Evolutionary conservation across 2,329 filamentous ascomycete genomes (phyloP).

Genomic region (Leptosphaerulina australis): DNA sequence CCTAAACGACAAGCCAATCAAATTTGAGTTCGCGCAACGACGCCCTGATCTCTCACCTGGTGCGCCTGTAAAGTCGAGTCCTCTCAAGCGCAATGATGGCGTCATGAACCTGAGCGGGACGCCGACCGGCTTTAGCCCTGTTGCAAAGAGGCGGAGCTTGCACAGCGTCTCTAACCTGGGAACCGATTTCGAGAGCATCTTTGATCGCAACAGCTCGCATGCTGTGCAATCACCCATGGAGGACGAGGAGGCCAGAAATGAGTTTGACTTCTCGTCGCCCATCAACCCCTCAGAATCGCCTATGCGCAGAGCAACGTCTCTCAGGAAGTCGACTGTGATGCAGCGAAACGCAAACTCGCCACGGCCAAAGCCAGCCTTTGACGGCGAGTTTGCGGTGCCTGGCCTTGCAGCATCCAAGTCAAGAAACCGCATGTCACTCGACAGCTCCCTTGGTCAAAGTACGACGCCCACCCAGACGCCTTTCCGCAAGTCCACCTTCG

Average conservation of each 20-base stretch:
- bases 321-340: constrained; percentile 85
- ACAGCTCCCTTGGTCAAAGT: constrained; percentile 73
- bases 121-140: constrained; percentile 75
- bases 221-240: constrained; percentile 22
- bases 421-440: constrained; percentile 76
- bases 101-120: constrained; percentile 85
- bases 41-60: constrained; percentile 33
- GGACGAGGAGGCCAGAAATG: constrained; percentile 35
- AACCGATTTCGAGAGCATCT: constrained; percentile 72
- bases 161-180: constrained; percentile 71
- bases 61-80: constrained; percentile 71
- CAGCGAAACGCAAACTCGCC: constrained; percentile 67
- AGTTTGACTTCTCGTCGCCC: constrained; percentile 48
- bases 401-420: constrained; percentile 60
- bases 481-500: constrained; percentile 46
- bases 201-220: constrained; percentile 58
- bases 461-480: constrained; percentile 70
- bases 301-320: constrained; percentile 65
- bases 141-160: constrained; percentile 87
- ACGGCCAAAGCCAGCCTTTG: constrained; percentile 47
- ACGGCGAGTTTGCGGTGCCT: constrained; percentile 61
- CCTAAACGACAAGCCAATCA: constrained; percentile 53
- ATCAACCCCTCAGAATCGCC: constrained; percentile 40
- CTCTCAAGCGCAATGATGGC: constrained; percentile 88
- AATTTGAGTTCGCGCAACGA: constrained; percentile 52